phyloP scores from a whole-genome alignment of 2,329 filamentous ascomycete species.

The Eutypella sp. region DNA sequence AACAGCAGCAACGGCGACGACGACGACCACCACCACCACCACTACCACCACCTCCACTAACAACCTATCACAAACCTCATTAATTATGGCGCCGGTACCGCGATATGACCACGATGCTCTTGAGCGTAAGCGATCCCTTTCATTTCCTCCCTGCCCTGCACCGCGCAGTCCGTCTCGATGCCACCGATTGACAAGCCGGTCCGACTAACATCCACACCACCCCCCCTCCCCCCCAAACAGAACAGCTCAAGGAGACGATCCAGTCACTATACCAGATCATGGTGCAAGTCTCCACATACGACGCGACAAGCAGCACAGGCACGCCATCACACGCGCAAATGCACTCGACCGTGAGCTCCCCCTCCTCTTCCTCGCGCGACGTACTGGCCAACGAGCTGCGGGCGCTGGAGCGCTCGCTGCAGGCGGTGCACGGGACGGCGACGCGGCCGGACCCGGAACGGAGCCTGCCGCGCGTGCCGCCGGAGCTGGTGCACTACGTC shows the following conservation, averaged over 20 bases:
- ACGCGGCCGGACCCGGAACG: slow-evolving; percentile 25
- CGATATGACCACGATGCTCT: slow-evolving; percentile 30
- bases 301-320: slow-evolving; percentile 29
- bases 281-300: slow-evolving; percentile 59
- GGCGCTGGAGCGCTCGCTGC: slow-evolving; percentile 35
- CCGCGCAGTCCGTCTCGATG: too few species aligned
- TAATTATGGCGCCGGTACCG: slow-evolving; percentile 29
- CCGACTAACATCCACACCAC: neutral
- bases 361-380: slow-evolving; percentile 40
- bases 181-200: neutral
- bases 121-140: slow-evolving; percentile 24
- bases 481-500: slow-evolving; percentile 63
- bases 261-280: slow-evolving; percentile 31
- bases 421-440: slow-evolving; percentile 36
- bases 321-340: too few species aligned
- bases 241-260: slow-evolving; percentile 30
- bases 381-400: slow-evolving; percentile 51
- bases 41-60: too few species aligned
- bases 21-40: too few species aligned
- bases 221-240: slow-evolving; percentile 10
- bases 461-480: slow-evolving; percentile 49
- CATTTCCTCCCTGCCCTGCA: neutral
- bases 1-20: neutral
- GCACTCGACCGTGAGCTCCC: neutral
- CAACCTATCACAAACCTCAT: too few species aligned